These are phyloP conservation scores for Lasiodiplodia theobromae DNA, from an alignment of 2,329 filamentous ascomycete genomes.

Conservation along the genomic window DNA sequence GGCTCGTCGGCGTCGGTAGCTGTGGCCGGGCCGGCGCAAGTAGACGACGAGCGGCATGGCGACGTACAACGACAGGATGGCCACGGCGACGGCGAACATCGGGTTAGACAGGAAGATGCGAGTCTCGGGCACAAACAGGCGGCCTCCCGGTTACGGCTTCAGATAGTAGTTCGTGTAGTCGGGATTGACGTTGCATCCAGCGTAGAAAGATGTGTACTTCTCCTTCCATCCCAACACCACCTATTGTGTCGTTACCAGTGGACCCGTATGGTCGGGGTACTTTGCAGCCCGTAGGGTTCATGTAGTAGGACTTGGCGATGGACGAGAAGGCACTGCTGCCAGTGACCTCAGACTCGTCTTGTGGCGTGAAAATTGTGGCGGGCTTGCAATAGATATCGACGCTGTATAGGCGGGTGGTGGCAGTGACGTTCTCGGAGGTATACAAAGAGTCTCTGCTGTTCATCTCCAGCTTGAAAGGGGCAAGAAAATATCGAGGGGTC, in stretches of 20 bases:
- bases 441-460: conserved; percentile 15
- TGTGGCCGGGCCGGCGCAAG: too few species aligned
- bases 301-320: conserved; percentile 1
- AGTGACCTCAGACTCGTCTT: not conserved
- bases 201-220: conserved; percentile 48
- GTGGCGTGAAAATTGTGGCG: conserved; percentile 25
- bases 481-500: conserved; percentile 50
- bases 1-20: too few species aligned
- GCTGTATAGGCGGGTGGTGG: conserved; percentile 41
- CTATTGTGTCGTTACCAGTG: not conserved
- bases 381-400: conserved; percentile 45
- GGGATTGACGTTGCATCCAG: conserved; percentile 54
- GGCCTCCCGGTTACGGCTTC: not conserved
- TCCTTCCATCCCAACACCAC: conserved; percentile 1
- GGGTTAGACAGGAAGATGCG: too few species aligned
- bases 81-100: too few species aligned
- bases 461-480: conserved; percentile 50
- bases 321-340: conserved; percentile 26
- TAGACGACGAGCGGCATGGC: too few species aligned
- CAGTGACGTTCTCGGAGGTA: conserved; percentile 36
- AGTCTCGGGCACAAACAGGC: too few species aligned
- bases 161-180: conserved; percentile 43
- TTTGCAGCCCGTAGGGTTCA: conserved; percentile 37
- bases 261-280: conserved; percentile 3
- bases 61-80: too few species aligned